Evolutionary conservation across 495 filamentous ascomycete genomes (phyloP).

Genomic region (Hypoxylon fuscum): DNA sequence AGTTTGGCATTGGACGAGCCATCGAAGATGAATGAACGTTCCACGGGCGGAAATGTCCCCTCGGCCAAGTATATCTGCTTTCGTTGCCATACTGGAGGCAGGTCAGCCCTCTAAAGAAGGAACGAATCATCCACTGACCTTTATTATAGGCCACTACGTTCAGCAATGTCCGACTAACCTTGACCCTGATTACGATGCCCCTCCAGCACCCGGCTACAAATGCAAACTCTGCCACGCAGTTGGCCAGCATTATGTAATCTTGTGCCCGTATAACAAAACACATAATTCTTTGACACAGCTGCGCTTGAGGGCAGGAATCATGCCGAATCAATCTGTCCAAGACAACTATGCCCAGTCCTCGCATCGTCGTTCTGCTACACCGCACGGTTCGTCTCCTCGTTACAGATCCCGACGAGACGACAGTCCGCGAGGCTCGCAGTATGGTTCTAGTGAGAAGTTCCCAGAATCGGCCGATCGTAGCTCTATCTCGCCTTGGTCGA

Average conservation of each 20-base stretch:
- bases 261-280: constrained; percentile 47
- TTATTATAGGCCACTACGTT: constrained; percentile 52
- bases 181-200: constrained; percentile 46
- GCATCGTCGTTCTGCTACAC: background rate
- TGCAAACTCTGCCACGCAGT: constrained; percentile 46
- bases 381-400: too few relatives aligned
- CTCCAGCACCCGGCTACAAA: constrained; percentile 40
- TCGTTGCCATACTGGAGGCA: constrained; percentile 42
- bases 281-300: constrained; percentile 41
- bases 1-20: too few relatives aligned
- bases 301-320: constrained; percentile 18
- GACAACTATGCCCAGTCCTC: background rate
- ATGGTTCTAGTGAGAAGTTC: background rate
- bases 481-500: constrained; percentile 12
- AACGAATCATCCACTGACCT: constrained; percentile 19
- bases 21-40: too few relatives aligned
- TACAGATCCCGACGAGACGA: constrained; percentile 15
- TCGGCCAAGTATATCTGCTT: constrained; percentile 46
- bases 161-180: constrained; percentile 53
- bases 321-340: background rate
- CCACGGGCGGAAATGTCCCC: too few relatives aligned
- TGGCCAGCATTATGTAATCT: constrained; percentile 45
- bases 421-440: background rate
- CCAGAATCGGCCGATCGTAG: too few relatives aligned
- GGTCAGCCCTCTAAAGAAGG: constrained; percentile 34